phyloP scores from a whole-genome alignment of 257 asterid species.

The Ophiorrhiza pumila region DNA sequence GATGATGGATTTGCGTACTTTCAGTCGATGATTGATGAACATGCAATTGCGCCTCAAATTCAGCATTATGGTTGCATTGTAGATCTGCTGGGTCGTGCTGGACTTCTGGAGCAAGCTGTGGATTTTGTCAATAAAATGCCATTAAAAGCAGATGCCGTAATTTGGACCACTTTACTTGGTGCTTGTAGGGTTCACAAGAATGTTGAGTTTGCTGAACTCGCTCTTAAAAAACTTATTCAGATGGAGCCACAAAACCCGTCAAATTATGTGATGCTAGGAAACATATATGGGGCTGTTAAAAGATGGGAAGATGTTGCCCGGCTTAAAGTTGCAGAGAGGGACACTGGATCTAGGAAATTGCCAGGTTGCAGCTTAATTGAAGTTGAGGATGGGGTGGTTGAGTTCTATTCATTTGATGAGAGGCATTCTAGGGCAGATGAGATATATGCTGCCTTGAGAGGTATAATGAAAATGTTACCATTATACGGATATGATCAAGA shows the following conservation, averaged over 20 bases:
- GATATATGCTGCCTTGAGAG: slow-evolving; percentile 49
- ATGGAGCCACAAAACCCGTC: slow-evolving; percentile 71
- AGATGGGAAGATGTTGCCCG: slow-evolving; percentile 70
- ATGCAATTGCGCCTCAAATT: slow-evolving; percentile 47
- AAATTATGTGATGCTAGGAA: slow-evolving; percentile 68
- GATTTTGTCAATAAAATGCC: slow-evolving; percentile 69
- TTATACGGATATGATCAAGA: slow-evolving; percentile 30
- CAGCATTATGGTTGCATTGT: slow-evolving; percentile 90
- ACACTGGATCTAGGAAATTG: slow-evolving; percentile 56
- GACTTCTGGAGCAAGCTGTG: slow-evolving; percentile 67
- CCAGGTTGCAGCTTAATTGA: slow-evolving; percentile 74
- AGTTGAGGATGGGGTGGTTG: slow-evolving; percentile 47
- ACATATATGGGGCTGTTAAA: slow-evolving; percentile 64
- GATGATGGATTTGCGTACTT: slow-evolving; percentile 55
- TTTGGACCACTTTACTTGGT: slow-evolving; percentile 75
- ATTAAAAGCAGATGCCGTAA: slow-evolving; percentile 52
- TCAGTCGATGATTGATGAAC: slow-evolving; percentile 44
- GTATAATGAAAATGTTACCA: slow-evolving; percentile 47
- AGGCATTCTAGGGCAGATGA: slow-evolving; percentile 55
- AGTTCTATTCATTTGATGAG: slow-evolving; percentile 68
- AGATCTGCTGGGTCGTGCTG: slow-evolving; percentile 69
- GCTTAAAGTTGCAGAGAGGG: slow-evolving; percentile 59
- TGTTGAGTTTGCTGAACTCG: slow-evolving; percentile 53
- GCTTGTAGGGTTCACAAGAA: slow-evolving; percentile 69
- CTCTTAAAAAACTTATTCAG: slow-evolving; percentile 60